A percentile compares a stretch with the other conserved stretches of the same genome.
Evolutionary conservation across 2,329 filamentous ascomycete species (phyloP).

Genomic region (Dactylonectria macrodidyma): DNA sequence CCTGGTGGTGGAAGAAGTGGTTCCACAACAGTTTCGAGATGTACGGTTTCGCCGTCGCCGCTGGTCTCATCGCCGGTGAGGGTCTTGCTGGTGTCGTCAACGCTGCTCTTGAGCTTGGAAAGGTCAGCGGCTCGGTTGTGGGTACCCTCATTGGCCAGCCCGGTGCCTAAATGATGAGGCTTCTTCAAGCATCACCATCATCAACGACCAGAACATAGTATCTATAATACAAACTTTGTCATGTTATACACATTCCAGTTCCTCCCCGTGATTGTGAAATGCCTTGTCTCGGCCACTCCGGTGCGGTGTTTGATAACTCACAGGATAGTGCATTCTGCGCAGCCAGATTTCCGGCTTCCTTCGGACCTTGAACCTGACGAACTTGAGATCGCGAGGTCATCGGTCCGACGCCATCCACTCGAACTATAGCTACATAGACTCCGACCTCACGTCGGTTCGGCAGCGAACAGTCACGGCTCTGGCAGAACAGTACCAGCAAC

Average conservation of each 20-base stretch:
- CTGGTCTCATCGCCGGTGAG: slow-evolving; percentile 74
- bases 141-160: background rate
- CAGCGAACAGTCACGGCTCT: no score
- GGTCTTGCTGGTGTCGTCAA: slow-evolving; percentile 75
- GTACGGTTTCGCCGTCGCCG: slow-evolving; percentile 72
- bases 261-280: background rate
- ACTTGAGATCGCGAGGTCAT: no score
- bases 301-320: no score
- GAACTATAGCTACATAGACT: no score
- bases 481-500: no score
- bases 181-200: background rate
- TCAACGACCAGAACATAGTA: background rate
- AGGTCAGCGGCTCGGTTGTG: slow-evolving; percentile 36
- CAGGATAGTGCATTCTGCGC: no score
- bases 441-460: no score
- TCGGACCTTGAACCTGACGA: no score
- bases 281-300: background rate
- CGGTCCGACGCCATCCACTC: no score
- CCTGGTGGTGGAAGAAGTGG: slow-evolving; percentile 69
- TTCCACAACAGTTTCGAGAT: slow-evolving; percentile 66
- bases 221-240: background rate
- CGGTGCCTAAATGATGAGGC: background rate
- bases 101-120: slow-evolving; percentile 60
- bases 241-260: background rate
- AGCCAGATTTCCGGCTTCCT: no score